Base-by-base conservation (phyloP, 371 early-diverging fungal species). In the Actinomucor elegans region DNA sequence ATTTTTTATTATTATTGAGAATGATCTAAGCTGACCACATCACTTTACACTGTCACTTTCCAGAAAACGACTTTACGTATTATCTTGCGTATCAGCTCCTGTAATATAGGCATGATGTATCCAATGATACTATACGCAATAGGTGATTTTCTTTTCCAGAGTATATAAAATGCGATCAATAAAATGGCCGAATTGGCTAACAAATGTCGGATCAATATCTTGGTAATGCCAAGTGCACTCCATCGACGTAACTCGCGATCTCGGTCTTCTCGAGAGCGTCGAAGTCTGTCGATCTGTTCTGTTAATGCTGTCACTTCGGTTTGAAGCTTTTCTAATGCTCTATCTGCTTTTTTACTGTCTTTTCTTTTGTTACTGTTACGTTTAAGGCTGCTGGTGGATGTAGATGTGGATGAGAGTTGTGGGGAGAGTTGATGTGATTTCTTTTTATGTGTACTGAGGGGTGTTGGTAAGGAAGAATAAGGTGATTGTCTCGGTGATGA, bases 301-400 rank as follows among this genome's bases (percentile, higher is more conserved):
- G 76, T 65, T 23, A 80, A 43, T 5, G 71, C 77, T 3, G 76
- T 61, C 1, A 80, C 71, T 35, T 80, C 74, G 0, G 81, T 77
- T 27, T 80, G 81, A 15, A 80, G 43, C 20, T 47, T 64, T 45
- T 80, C 81, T 5, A 80, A 34, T 5, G 77, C 77, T 21, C 65
- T 38, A 17, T 28, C 50, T 45, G 44, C 23, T 55, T 34, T 41
- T 12, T 32, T 24, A 33, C 17, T 20, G 14, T 41, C n/a, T 43
- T 23, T 36, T 21, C 17, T 40, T 23, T 29, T 38, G 18, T 28
- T 45, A 24, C 46, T 29, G 17, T 37, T 48, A 5, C n/a, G n/a
- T n/a, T n/a, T n/a, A n/a, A n/a, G n/a, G n/a, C n/a, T n/a, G 24
- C 51, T 46, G 3, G 45, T 38, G 7, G 43, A 21, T 27, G 42